Evolutionary conservation across 768 basidiomycete genomes (phyloP), one percentile per base, ranked within the genome.

Genomic region (Boletus coccyginus): DNA sequence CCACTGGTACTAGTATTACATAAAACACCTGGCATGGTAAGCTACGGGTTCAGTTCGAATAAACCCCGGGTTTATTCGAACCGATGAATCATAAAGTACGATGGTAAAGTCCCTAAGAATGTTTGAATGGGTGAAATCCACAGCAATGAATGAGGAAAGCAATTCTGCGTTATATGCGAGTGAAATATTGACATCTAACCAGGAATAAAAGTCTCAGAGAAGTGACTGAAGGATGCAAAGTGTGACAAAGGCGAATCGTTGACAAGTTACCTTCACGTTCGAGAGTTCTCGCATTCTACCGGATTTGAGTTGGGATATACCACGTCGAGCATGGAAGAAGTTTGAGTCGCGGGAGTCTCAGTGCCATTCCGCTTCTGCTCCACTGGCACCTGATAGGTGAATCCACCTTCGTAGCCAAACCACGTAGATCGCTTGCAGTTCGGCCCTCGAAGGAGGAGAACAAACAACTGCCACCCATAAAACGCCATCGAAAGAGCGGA

Each of bases 381-480:
- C 21, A 21, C 21, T 1, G 21, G 21, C 31, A 17, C 19, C 11
- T 49, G 33, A 12, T 45, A 45, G n/a, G 49, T 66, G 17, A 78
- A 53, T 11, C 84, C 84, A 19, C 84, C 85, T 62, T 84, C 76
- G 60, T 81, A 86, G 17, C 87, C 85, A 65, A 86, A 74, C 86
- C 86, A 86, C 39, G 63, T 59, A 46, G 56, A 53, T 50, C 77
- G 67, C 40, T 62, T 54, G 54, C 67, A 72, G 52, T 70, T 59
- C 14, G 77, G 77, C 0, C 77, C 77, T 36, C 76, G 66, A 16
- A 70, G 61, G n/a, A 73, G 55, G 14, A 78, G 69, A 9, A 77
- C 52, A 7, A 72, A 21, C 1, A 78, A 21, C 17, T 69, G 69
- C 46, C 71, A 70, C 2, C 67, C 72, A n/a, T 72, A 63, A 38